Conservation (phyloP, 1,284 basidiomycete genomes). For the Agaricales sp. region DNA sequence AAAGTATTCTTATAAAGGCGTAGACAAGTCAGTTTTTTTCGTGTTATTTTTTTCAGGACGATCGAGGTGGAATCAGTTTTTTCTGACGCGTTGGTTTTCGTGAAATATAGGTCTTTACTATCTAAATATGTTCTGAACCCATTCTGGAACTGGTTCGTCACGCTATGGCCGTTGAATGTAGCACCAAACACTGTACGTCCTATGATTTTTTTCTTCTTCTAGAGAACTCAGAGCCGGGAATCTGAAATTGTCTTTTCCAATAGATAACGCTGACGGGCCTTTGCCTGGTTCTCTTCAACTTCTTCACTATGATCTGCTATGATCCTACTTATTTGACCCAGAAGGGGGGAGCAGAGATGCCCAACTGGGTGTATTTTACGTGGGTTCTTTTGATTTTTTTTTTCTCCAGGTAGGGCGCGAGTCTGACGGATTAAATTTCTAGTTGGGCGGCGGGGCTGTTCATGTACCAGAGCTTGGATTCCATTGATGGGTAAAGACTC, state of each 20-base stretch:
- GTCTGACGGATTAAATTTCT: conserved; percentile 1
- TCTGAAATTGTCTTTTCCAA: neutral
- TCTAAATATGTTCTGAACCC: conserved; percentile 80
- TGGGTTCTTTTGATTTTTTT: conserved; percentile 25
- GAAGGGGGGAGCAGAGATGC: conserved; percentile 57
- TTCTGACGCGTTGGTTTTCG: too few relatives aligned
- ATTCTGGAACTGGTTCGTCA: conserved; percentile 94
- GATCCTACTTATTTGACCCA: conserved; percentile 70
- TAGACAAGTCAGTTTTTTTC: conserved; percentile 49
- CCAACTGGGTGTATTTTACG: conserved; percentile 83
- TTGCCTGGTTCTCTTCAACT: conserved; percentile 76
- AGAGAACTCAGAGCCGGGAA: neutral
- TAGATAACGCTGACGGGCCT: conserved; percentile 84
- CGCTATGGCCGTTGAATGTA: conserved; percentile 77
- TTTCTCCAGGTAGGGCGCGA: conserved; percentile 5
- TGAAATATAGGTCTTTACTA: conserved; percentile 47
- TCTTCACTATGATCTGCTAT: conserved; percentile 73
- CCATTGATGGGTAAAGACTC: conserved; percentile 68
- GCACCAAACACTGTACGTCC: conserved; percentile 84
- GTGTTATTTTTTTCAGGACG: conserved; percentile 2
- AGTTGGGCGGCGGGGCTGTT: conserved; percentile 91
- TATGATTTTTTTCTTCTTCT: neutral
- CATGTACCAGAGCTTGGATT: conserved; percentile 85
- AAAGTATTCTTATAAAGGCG: conserved; percentile 58
- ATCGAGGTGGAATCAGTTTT: too few relatives aligned